Evolutionary conservation across 2,329 filamentous ascomycete species (phyloP), one percentile per base, ranked within the genome.

Genomic region (Clarireedia homoeocarpa): DNA sequence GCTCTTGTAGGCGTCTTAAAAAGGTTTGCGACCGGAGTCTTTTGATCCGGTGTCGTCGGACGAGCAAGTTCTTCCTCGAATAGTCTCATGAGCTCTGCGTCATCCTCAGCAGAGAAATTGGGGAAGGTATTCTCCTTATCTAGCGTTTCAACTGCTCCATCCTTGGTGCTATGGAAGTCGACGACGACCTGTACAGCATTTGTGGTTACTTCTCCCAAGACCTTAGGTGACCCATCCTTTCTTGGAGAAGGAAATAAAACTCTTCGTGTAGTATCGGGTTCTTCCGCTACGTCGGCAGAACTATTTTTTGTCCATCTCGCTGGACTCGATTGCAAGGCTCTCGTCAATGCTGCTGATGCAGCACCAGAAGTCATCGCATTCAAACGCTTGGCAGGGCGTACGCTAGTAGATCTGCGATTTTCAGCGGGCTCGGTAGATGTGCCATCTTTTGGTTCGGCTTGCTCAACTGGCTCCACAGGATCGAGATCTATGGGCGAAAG

Each of bases 241-340:
- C 84, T 78, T 2, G 88, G 88, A 0, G 87, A 91, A 1, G 89
- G 86, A 65, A 94, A 94, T 1, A 94, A 75, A 2, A 91, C 71
- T 57, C 89, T 78, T 58, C 86, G 79, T 0, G 86, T 91, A 51
- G 69, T 72, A 36, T 80, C 81, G 17, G 77, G 69, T 12, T 72
- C 70, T n/a, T 73, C 69, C 50, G 79, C 74, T 36, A 77, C 76
- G 5, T 80, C 61, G 27, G 38, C 30, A 17, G 82, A 82, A 62
- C 77, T 83, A 49, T 79, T 72, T 15, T 74, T 77, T 30, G 79
- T 81, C 57, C 69, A 73, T 48, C 68, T 67, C 66, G 70, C 64
- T 62, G 72, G 67, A 66, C 71, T 70, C 60, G 72, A 64, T 62
- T 68, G 64, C 51, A 70, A 65, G 20, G 67, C 67, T 55, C 66